phyloP scores from a whole-genome alignment of 2,329 filamentous ascomycete species.

The Fusarium scirpi region DNA sequence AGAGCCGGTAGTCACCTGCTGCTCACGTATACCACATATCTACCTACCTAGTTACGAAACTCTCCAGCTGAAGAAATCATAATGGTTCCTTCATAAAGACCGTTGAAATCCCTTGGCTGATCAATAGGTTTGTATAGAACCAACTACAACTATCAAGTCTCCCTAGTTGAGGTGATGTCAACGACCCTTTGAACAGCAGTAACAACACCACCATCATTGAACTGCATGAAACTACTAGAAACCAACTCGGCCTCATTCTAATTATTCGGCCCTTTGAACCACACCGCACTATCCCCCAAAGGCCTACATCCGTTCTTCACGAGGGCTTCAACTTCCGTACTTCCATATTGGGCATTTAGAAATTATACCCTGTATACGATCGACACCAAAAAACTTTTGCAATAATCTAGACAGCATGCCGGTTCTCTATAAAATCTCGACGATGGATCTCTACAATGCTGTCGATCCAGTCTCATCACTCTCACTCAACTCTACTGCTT shows the following conservation, averaged over 20 bases:
- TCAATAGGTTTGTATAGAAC: not conserved
- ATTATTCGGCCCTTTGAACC: constrained; percentile 47
- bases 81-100: not conserved
- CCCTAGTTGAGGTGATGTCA: constrained; percentile 16
- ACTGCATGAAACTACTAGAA: constrained; percentile 12
- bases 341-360: constrained; percentile 38
- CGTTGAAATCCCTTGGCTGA: not conserved
- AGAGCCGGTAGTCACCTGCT: constrained; percentile 12
- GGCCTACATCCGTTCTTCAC: constrained; percentile 28
- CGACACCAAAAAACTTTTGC: not conserved
- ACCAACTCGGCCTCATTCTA: constrained; percentile 36
- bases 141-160: not conserved
- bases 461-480: constrained; percentile 44
- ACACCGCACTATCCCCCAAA: constrained; percentile 41
- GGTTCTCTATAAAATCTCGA: constrained; percentile 39
- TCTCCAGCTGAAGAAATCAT: not conserved
- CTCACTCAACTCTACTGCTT: constrained; percentile 48
- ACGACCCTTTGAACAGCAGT: not conserved
- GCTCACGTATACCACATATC: not conserved
- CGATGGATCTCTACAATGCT: constrained; percentile 45
- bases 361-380: constrained; percentile 11
- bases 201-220: constrained; percentile 17
- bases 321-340: constrained; percentile 26
- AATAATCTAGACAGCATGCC: constrained; percentile 1
- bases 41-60: not conserved